phyloP scores from a whole-genome alignment of 2,329 filamentous ascomycete species.

The Cryphonectria nitschkei region DNA sequence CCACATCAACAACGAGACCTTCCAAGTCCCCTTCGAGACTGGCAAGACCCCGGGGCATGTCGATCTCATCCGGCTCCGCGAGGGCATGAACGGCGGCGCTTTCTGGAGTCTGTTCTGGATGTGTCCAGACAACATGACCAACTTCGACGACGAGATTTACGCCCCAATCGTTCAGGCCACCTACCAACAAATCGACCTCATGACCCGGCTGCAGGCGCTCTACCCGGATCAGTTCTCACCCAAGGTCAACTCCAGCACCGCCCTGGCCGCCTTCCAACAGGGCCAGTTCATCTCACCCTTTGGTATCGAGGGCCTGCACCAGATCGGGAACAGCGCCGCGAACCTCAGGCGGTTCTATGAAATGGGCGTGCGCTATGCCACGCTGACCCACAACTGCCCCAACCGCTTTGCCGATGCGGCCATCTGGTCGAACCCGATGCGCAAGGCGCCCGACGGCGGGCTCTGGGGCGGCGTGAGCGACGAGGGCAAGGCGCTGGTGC shows the following conservation, averaged over 20 bases:
- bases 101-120: slow-evolving; percentile 89
- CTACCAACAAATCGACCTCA: slow-evolving; percentile 75
- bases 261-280: slow-evolving; percentile 61
- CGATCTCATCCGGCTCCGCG: slow-evolving; percentile 74
- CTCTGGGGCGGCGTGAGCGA: slow-evolving; percentile 74
- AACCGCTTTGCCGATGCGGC: slow-evolving; percentile 89
- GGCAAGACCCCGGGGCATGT: slow-evolving; percentile 73
- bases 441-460: slow-evolving; percentile 51
- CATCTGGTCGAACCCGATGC: slow-evolving; percentile 57
- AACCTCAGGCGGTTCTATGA: slow-evolving; percentile 76
- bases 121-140: slow-evolving; percentile 72
- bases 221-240: slow-evolving; percentile 75
- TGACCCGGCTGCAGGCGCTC: slow-evolving; percentile 62
- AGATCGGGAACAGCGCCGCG: slow-evolving; percentile 83
- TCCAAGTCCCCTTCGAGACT: slow-evolving; percentile 73
- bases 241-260: slow-evolving; percentile 61
- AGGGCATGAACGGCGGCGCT: slow-evolving; percentile 77
- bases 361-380: slow-evolving; percentile 84
- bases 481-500: slow-evolving; percentile 69
- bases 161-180: slow-evolving; percentile 61
- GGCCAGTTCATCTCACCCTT: slow-evolving; percentile 76
- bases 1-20: slow-evolving; percentile 74
- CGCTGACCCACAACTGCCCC: slow-evolving; percentile 91
- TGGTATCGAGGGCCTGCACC: slow-evolving; percentile 86
- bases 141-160: slow-evolving; percentile 59